Base-by-base conservation (phyloP, 352 stramenopile species). In the Globisporangium cylindrosporum region DNA sequence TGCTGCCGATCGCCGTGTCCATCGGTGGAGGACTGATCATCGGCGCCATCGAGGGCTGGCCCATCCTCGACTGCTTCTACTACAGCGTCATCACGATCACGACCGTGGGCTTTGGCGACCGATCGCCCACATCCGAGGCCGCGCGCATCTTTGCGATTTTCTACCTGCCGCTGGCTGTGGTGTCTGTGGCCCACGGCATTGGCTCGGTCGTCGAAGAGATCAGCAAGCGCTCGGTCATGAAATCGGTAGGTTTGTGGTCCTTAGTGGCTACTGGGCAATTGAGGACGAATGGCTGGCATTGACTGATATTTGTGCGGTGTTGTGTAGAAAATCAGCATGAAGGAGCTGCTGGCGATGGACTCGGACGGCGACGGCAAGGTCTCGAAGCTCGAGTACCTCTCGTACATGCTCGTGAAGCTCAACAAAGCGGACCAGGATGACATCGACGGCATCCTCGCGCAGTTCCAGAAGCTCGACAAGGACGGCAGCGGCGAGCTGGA, bases 31-130 rank as follows among this genome's bases (percentile, higher is more conserved):
- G 82, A 3, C 59, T 91, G 2, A 77, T 88, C 53, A 57, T 91
- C 24, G 80, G 82, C 3, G 76, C 70, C 2, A 88, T 89, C 54
- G 82, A 91, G 72, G 77, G 77, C 43, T 89, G 82, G 80, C 71
- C 77, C 4, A 27, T 88, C 4, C 72, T 97, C 22, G 93, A 98
- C 79, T 90, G 88, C 62, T 85, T 98, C 57, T 98, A 98, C 66
- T 98, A 97, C 75, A 86, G 82, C 15, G 71, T 97, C 58, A 92
- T 98, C 41, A 97, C 91, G 0, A 77, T 98, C 38, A 98, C 93
- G 18, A 97, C 88, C 7, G 80, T 96, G 6, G 91, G 90, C 29
- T 97, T 95, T 72, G 89, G 86, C 3, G 91, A 97, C 72, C 66
- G 92, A 15, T 82, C 71, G 4, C 88, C 92, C n/a, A 85, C 78